These are phyloP conservation scores for Ophiocordyceps robertsii DNA, from an alignment of 2,329 filamentous ascomycete genomes.

Conservation along the genomic window DNA sequence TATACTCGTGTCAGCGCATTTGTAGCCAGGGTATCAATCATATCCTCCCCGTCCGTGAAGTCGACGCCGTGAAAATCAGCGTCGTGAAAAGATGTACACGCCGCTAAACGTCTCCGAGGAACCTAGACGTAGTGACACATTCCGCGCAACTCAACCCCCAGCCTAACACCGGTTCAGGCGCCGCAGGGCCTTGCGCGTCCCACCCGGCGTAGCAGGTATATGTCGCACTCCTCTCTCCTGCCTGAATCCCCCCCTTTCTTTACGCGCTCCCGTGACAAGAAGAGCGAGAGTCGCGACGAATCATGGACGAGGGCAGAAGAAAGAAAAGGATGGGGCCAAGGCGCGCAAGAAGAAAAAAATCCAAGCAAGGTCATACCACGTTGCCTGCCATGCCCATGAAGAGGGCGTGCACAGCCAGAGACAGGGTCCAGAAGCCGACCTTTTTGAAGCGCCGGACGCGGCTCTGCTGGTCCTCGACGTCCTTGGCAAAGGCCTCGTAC, in stretches of 20 bases:
- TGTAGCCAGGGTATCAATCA: slow-evolving; percentile 1
- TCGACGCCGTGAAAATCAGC: neutral
- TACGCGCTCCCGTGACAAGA: no score
- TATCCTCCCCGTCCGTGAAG: neutral
- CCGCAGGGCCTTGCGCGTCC: no score
- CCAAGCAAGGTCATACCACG: slow-evolving; percentile 31
- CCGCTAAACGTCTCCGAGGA: neutral
- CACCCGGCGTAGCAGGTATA: no score
- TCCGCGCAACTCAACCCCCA: no score
- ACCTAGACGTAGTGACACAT: no score
- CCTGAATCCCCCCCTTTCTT: no score
- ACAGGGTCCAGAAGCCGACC: slow-evolving; percentile 91
- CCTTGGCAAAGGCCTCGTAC: slow-evolving; percentile 84
- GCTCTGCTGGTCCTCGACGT: slow-evolving; percentile 81
- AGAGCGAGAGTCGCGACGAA: no score
- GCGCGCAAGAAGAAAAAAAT: neutral
- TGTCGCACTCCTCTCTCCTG: no score
- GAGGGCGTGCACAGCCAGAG: slow-evolving; percentile 81
- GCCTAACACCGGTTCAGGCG: no score
- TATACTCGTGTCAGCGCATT: neutral
- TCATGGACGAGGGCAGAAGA: no score
- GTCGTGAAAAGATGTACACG: neutral
- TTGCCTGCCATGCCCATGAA: slow-evolving; percentile 93
- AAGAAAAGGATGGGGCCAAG: neutral
- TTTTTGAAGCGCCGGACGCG: slow-evolving; percentile 82